Evolutionary conservation across 2,329 filamentous ascomycete genomes (phyloP), one percentile per base, ranked within the genome.

Genomic region (Talaromyces sp.): DNA sequence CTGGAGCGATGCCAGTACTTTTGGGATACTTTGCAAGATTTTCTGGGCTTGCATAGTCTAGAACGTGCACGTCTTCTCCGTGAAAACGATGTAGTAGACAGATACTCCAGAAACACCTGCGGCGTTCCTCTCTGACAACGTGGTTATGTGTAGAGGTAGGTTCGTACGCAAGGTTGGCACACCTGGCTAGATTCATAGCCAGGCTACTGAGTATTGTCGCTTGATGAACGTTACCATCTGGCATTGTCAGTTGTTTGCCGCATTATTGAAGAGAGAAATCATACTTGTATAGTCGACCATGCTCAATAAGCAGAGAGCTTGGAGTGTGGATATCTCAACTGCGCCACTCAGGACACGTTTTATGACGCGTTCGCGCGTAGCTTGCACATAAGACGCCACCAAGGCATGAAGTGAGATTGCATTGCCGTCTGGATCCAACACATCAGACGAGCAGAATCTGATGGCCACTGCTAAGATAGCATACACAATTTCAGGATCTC

Each of bases 181-280:
- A 81, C 59, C 80, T 77, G 10, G 80, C 79, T 15, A 83, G 69
- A 53, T 80, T 79, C 75, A 81, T 79, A 1, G 81, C 81, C 22
- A 82, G 71, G 56, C 79, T 81, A 66, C 77, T 79, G 31, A 59
- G 43, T 27, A 76, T 72, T 49, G 74, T 78, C 47, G 78, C 74
- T 51, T 74, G 73, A 53, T 74, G 70, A 17, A 74, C 76, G 56
- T 77, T 76, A 7, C 77, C 76, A 70, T 79, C 78, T 78, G 49
- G 5, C 3, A n/a, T 2, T 40, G 36, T 59, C 22, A 59, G 25
- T 7, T 17, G 36, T 6, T 45, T 19, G 22, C 11, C 2, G 19
- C 34, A n/a, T 29, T 0, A 40, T 29, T 1, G 22, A 1, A 19
- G 7, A 49, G 31, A 43, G 25, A 13, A 19, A 15, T 7, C 74